Evolutionary conservation across 1,284 basidiomycete genomes (phyloP).

Genomic region (Grifola frondosa): DNA sequence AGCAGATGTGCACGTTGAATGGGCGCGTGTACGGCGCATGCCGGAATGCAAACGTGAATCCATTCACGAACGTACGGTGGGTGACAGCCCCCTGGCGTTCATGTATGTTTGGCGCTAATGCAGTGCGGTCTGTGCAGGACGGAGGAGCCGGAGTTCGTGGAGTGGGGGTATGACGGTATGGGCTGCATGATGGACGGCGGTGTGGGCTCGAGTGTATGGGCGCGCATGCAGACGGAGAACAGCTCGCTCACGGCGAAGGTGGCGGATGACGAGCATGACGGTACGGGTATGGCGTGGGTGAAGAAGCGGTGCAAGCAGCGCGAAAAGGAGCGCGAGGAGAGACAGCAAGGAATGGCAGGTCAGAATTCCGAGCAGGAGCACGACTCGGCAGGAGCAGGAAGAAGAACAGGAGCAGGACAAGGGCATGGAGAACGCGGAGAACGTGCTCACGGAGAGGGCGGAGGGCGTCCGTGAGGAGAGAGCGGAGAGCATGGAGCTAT

Average conservation of each 20-base stretch:
- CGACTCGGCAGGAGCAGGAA: too few species aligned
- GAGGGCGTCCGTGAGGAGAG: conserved; percentile 9
- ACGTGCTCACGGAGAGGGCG: conserved; percentile 3
- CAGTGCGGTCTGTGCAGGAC: too few species aligned
- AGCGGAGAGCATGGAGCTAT: conserved; percentile 1
- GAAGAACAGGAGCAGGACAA: conserved; percentile 12
- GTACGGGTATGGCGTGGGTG: conserved; percentile 75
- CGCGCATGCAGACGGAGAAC: conserved; percentile 20
- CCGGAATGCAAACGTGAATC: conserved; percentile 29
- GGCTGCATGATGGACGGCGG: conserved; percentile 51
- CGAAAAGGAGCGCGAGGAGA: conserved; percentile 47
- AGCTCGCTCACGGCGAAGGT: conserved; percentile 24
- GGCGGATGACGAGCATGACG: conserved; percentile 59
- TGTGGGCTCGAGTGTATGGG: conserved; percentile 21
- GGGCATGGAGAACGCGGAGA: conserved; percentile 13
- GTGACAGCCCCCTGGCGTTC: conserved; percentile 12
- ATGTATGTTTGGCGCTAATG: too few species aligned
- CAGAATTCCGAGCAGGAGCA: too few species aligned
- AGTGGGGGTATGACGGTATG: conserved; percentile 87
- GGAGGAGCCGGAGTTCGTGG: conserved; percentile 72
- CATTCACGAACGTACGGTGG: conserved; percentile 37
- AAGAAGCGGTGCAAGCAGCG: conserved; percentile 54
- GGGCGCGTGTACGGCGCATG: conserved; percentile 72
- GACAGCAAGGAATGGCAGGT: too few species aligned
- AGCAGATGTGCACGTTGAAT: conserved; percentile 60